phyloP scores from a whole-genome alignment of 192 early-diverging fungal species.

The Paraglomus brasilianum region DNA sequence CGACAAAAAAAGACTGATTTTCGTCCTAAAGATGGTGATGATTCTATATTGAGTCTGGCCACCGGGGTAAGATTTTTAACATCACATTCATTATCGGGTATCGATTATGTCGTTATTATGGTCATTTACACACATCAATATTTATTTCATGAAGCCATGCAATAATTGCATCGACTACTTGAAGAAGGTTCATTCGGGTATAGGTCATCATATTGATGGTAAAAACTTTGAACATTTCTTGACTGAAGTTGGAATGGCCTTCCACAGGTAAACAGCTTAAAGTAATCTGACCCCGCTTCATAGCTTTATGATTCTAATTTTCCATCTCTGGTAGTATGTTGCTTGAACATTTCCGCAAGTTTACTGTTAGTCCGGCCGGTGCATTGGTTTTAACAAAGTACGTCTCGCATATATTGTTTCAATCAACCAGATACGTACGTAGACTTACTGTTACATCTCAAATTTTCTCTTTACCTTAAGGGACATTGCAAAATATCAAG shows the following conservation, averaged over 20 bases:
- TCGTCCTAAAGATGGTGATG: constrained; percentile 84
- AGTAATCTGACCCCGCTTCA: too few species aligned
- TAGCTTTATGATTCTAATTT: too few species aligned
- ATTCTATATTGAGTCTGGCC: constrained; percentile 63
- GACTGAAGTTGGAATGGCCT: constrained; percentile 72
- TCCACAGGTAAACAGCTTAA: constrained; percentile 65
- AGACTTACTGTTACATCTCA: background rate
- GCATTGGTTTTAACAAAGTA: constrained; percentile 86
- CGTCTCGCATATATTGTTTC: constrained; percentile 25
- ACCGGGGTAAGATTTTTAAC: constrained; percentile 44
- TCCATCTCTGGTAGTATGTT: constrained; percentile 68
- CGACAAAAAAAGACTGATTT: constrained; percentile 91
- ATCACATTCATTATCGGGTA: too few species aligned
- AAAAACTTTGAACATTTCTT: constrained; percentile 78
- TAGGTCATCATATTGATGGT: constrained; percentile 63
- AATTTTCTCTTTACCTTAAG: too few species aligned
- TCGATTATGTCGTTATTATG: too few species aligned
- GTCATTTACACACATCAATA: too few species aligned
- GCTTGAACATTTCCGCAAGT: constrained; percentile 92
- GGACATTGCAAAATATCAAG: constrained; percentile 93
- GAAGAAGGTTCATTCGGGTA: constrained; percentile 57
- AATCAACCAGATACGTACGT: background rate
- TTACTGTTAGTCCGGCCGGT: constrained; percentile 78
- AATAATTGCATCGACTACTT: constrained; percentile 77
- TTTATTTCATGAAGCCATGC: constrained; percentile 68